Evolutionary conservation across 352 stramenopile genomes (phyloP).

Genomic region (Pythium rhizo-oryzae): DNA sequence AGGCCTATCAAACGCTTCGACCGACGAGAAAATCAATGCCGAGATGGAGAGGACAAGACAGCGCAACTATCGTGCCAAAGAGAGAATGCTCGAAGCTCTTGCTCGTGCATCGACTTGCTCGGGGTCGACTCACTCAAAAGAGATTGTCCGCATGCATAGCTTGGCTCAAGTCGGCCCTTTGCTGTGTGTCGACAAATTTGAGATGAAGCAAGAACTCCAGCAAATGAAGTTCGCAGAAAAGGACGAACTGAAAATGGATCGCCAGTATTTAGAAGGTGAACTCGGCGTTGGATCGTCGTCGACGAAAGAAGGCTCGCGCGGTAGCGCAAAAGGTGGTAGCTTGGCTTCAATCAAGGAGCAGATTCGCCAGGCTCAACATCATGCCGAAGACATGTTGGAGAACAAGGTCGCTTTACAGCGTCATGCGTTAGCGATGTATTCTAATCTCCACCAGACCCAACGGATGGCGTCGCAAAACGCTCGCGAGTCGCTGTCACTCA

Average conservation of each 20-base stretch:
- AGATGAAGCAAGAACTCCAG: slow-evolving; percentile 28
- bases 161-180: slow-evolving; percentile 47
- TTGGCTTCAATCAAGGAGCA: slow-evolving; percentile 43
- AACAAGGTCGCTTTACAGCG: slow-evolving; percentile 48
- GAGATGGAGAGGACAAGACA: slow-evolving; percentile 21
- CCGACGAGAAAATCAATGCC: slow-evolving; percentile 22
- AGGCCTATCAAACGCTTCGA: slow-evolving; percentile 9
- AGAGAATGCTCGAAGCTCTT: slow-evolving; percentile 28
- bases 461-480: not conserved
- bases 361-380: slow-evolving; percentile 39
- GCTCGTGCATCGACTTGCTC: slow-evolving; percentile 2
- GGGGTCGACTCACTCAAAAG: not conserved
- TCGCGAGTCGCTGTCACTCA: slow-evolving; percentile 3
- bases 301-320: not conserved
- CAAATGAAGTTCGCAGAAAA: slow-evolving; percentile 42
- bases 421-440: slow-evolving; percentile 61
- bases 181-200: slow-evolving; percentile 39
- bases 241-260: slow-evolving; percentile 59
- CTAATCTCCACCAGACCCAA: slow-evolving; percentile 40
- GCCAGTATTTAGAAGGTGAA: slow-evolving; percentile 59
- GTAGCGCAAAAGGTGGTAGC: slow-evolving; percentile 16
- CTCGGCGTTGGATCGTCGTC: slow-evolving; percentile 38
- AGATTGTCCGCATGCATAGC: slow-evolving; percentile 41
- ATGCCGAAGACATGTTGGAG: slow-evolving; percentile 42
- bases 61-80: slow-evolving; percentile 31